Evolutionary conservation across 345 rosid genomes (phyloP).

Genomic region (Turnera subulata): DNA sequence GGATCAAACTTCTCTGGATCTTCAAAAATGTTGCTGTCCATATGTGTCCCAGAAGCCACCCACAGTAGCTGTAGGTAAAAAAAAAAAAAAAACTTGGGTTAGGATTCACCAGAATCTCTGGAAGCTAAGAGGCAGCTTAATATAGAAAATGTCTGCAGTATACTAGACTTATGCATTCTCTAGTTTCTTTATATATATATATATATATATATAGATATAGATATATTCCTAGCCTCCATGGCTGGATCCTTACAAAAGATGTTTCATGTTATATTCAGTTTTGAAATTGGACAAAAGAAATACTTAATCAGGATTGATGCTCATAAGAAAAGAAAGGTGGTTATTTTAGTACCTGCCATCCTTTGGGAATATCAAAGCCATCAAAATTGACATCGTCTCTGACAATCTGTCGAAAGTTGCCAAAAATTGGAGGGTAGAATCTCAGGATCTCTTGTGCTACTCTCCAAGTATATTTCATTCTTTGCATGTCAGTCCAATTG

Average conservation of each 20-base stretch:
- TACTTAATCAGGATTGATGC: no score
- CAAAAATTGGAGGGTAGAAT: slow-evolving; percentile 16
- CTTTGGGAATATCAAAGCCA: slow-evolving; percentile 25
- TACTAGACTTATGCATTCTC: no score
- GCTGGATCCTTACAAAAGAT: no score
- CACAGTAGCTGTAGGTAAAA: slow-evolving; percentile 12
- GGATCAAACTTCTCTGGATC: slow-evolving; percentile 23
- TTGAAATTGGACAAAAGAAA: no score
- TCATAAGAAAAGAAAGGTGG: no score
- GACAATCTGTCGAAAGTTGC: slow-evolving; percentile 14
- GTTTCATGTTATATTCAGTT: no score
- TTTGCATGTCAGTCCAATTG: slow-evolving; percentile 14
- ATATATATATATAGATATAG: no score
- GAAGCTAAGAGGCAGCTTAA: background rate
- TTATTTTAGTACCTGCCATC: slow-evolving; percentile 15
- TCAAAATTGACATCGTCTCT: slow-evolving; percentile 7
- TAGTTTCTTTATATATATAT: no score
- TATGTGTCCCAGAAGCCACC: slow-evolving; percentile 20
- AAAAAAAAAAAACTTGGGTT: background rate
- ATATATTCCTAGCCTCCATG: no score
- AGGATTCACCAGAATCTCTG: background rate
- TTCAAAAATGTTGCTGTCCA: slow-evolving; percentile 19
- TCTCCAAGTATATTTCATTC: slow-evolving; percentile 21
- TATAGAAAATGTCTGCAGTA: no score
- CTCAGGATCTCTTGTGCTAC: slow-evolving; percentile 22